phyloP scores from a whole-genome alignment of 345 rosid genomes.

The Rubroshorea leprosula region DNA sequence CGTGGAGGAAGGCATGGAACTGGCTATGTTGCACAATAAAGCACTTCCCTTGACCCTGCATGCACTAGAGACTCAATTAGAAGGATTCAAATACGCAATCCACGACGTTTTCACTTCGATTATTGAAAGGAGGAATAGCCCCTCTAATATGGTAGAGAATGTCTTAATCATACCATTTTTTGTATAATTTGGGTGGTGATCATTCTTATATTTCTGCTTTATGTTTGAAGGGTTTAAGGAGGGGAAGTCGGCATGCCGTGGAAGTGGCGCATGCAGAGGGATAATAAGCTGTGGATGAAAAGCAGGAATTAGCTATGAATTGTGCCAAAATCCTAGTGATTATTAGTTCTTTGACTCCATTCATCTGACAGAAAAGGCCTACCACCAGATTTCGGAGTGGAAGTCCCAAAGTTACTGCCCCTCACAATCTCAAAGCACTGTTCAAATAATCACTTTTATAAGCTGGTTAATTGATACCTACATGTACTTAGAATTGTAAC shows the following conservation, averaged over 20 bases:
- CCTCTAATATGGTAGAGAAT: constrained; percentile 50
- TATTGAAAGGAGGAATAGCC: constrained; percentile 39
- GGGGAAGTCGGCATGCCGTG: constrained; percentile 71
- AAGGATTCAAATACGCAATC: constrained; percentile 62
- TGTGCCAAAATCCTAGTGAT: constrained; percentile 54
- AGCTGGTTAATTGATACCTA: no score
- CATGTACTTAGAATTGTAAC: no score
- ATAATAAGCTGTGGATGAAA: constrained; percentile 57
- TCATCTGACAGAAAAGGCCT: constrained; percentile 56
- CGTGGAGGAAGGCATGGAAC: constrained; percentile 33
- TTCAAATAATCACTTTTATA: neutral
- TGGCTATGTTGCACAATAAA: constrained; percentile 49
- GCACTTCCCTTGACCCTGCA: constrained; percentile 39
- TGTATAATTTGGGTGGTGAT: neutral
- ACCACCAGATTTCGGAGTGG: constrained; percentile 51
- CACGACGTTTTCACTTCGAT: constrained; percentile 41
- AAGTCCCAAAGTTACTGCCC: constrained; percentile 29
- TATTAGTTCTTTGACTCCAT: constrained; percentile 64
- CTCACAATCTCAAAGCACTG: constrained; percentile 20
- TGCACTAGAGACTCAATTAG: constrained; percentile 31
- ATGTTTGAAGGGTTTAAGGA: constrained; percentile 48
- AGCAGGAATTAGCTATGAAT: constrained; percentile 42
- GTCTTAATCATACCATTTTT: neutral
- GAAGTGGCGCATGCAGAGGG: constrained; percentile 60
- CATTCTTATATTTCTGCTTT: neutral